These are phyloP conservation scores for Lumnitzera littorea DNA, from an alignment of 345 rosid species.

Conservation along the genomic window DNA sequence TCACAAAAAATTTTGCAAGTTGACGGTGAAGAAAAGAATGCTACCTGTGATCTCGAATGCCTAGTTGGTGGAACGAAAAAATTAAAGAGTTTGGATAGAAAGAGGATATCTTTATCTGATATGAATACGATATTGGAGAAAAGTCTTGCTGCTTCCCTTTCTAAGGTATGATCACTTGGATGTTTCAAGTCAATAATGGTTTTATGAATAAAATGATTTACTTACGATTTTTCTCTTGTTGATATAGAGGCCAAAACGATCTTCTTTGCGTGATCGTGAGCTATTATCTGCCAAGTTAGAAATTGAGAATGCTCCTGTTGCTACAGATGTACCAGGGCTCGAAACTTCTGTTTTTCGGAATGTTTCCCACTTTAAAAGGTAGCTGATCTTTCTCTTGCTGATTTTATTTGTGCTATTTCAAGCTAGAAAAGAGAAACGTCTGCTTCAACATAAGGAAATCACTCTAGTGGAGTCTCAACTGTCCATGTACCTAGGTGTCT, in stretches of 20 bases:
- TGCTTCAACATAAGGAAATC: neutral
- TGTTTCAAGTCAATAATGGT: conserved; percentile 7
- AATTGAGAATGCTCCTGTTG: conserved; percentile 51
- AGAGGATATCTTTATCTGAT: conserved; percentile 37
- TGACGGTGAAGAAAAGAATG: neutral
- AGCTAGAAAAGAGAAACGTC: neutral
- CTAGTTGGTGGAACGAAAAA: neutral
- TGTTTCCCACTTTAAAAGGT: conserved; percentile 66
- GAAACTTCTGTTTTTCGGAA: conserved; percentile 50
- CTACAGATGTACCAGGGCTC: conserved; percentile 25
- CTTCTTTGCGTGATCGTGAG: conserved; percentile 53
- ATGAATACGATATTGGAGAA: conserved; percentile 49
- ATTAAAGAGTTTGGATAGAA: conserved; percentile 21
- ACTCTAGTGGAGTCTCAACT: too few relatives aligned
- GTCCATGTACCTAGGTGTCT: too few relatives aligned
- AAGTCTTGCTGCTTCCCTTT: conserved; percentile 30
- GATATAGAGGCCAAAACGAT: conserved; percentile 43
- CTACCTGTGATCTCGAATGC: neutral
- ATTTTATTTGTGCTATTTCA: neutral
- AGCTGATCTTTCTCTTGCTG: neutral
- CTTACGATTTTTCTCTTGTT: conserved; percentile 11
- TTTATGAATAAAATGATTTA: conserved; percentile 5
- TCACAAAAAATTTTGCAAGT: too few relatives aligned
- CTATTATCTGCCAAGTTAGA: conserved; percentile 43
- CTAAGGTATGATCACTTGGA: conserved; percentile 34